Evolutionary conservation across 257 asterid species (phyloP).

Genomic region (Handroanthus guayacan): DNA sequence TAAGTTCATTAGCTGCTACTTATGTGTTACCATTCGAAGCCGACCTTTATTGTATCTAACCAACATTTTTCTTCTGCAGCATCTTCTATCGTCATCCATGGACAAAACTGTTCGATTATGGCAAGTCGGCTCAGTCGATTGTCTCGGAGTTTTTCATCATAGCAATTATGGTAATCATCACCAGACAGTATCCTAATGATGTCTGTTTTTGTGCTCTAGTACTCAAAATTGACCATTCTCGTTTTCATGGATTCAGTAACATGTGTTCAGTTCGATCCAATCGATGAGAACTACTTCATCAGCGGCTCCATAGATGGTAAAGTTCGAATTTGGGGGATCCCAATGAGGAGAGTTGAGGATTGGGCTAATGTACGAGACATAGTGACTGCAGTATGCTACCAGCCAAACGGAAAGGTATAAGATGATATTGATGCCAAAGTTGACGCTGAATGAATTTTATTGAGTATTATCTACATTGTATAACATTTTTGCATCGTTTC

Average conservation of each 20-base stretch:
- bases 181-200: background rate
- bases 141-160: conserved; percentile 74
- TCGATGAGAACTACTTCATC: conserved; percentile 69
- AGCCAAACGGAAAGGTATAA: conserved; percentile 76
- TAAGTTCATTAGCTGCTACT: conserved; percentile 39
- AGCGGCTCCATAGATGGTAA: conserved; percentile 90
- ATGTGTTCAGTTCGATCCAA: conserved; percentile 84
- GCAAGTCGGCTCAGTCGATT: conserved; percentile 60
- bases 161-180: conserved; percentile 63
- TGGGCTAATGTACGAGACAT: conserved; percentile 66
- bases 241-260: conserved; percentile 60
- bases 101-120: conserved; percentile 82
- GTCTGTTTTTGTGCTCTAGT: background rate
- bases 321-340: conserved; percentile 82
- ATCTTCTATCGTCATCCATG: conserved; percentile 74
- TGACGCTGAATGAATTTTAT: background rate
- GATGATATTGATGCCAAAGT: background rate
- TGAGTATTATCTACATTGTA: background rate
- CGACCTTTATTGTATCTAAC: conserved; percentile 13
- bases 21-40: background rate
- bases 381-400: conserved; percentile 79
- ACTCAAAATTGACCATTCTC: conserved; percentile 21
- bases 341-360: conserved; percentile 60
- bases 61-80: conserved; percentile 51
- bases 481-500: background rate